These are phyloP conservation scores for Penicillium mononematosum DNA, from an alignment of 495 filamentous ascomycete species.

Conservation along the genomic window DNA sequence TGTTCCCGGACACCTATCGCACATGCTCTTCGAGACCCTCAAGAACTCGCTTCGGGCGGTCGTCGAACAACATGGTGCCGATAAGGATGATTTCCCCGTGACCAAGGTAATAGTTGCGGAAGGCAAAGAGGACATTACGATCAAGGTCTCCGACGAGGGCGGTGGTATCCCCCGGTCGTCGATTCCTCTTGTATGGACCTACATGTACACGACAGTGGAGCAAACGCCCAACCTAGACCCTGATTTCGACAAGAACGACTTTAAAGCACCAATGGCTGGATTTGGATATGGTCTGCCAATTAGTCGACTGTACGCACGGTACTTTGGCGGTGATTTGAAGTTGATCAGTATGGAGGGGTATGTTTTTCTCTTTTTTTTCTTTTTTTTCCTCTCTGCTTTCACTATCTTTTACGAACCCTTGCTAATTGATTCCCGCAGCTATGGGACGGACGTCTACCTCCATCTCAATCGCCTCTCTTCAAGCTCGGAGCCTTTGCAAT, in stretches of 20 bases:
- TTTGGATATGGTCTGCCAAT: constrained; percentile 97
- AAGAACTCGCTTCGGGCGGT: constrained; percentile 98
- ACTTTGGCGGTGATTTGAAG: constrained; percentile 96
- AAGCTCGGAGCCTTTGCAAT: constrained; percentile 95
- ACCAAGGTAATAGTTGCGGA: constrained; percentile 97
- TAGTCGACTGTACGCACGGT: constrained; percentile 87
- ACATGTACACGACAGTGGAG: constrained; percentile 99
- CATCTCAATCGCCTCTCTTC: constrained; percentile 94
- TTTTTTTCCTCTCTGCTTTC: neutral
- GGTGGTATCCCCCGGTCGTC: constrained; percentile 88
- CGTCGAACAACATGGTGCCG: constrained; percentile 91
- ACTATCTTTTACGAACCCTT: neutral
- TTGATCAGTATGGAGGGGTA: constrained; percentile 99
- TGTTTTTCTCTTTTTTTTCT: constrained; percentile 28
- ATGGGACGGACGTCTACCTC: constrained; percentile 97
- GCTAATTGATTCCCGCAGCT: constrained; percentile 53
- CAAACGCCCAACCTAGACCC: constrained; percentile 92
- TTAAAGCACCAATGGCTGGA: constrained; percentile 98
- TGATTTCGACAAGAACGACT: constrained; percentile 98
- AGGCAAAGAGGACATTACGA: constrained; percentile 96
- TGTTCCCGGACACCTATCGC: constrained; percentile 92
- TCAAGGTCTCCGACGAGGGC: constrained; percentile 95
- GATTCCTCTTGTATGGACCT: constrained; percentile 97
- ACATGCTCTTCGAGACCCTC: constrained; percentile 99
- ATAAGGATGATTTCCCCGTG: constrained; percentile 92